These are phyloP conservation scores for Candida ascalaphidarum DNA, from an alignment of 805 yeast species.

Conservation along the genomic window DNA sequence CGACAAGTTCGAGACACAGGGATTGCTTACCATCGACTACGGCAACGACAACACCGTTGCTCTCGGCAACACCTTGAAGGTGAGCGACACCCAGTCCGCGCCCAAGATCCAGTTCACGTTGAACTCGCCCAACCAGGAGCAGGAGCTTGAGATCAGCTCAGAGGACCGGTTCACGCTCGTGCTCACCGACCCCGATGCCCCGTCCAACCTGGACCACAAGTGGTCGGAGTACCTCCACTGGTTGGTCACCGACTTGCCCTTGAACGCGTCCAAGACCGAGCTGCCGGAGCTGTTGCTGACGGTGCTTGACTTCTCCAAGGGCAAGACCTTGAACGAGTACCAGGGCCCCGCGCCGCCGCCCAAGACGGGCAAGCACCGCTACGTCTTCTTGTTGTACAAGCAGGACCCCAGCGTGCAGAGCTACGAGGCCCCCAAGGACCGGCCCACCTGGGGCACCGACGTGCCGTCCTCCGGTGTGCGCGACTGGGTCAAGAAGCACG, in stretches of 20 bases:
- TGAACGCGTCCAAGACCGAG: slow-evolving; percentile 21
- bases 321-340: slow-evolving; percentile 45
- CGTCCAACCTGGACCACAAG: slow-evolving; percentile 69
- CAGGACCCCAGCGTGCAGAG: slow-evolving; percentile 41
- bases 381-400: slow-evolving; percentile 67
- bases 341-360: slow-evolving; percentile 88
- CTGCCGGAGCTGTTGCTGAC: slow-evolving; percentile 22
- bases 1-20: slow-evolving; percentile 40
- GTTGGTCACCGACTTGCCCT: slow-evolving; percentile 46
- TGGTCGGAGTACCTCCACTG: slow-evolving; percentile 88
- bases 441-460: slow-evolving; percentile 85
- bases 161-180: slow-evolving; percentile 62
- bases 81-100: slow-evolving; percentile 54
- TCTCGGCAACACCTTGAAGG: slow-evolving; percentile 66
- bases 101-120: slow-evolving; percentile 66
- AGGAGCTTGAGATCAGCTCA: slow-evolving; percentile 30
- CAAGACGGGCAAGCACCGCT: slow-evolving; percentile 80
- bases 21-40: slow-evolving; percentile 57
- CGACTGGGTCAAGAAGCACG: slow-evolving; percentile 61
- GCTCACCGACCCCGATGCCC: slow-evolving; percentile 92
- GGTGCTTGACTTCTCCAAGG: slow-evolving; percentile 24
- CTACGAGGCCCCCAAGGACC: slow-evolving; percentile 38
- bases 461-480: slow-evolving; percentile 69
- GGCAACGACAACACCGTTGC: slow-evolving; percentile 53
- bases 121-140: slow-evolving; percentile 35